Evolutionary conservation across 2,329 filamentous ascomycete genomes (phyloP).

Genomic region (Huntiella omanensis): DNA sequence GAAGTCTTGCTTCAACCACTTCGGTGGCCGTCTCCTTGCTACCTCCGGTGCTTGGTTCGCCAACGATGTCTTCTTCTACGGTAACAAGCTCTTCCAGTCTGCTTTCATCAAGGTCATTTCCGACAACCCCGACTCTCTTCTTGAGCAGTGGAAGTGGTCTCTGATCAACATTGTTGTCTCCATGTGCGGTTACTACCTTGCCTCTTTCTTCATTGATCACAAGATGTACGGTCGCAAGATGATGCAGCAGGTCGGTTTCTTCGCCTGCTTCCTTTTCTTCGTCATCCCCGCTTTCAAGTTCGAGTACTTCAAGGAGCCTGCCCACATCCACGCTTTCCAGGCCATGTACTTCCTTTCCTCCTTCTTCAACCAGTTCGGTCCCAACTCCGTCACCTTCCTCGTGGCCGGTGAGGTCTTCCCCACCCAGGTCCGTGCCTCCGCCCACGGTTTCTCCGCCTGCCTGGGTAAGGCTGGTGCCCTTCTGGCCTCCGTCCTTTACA

Average conservation of each 20-base stretch:
- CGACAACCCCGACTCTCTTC: slow-evolving; percentile 48
- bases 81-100: slow-evolving; percentile 92
- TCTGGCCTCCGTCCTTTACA: slow-evolving; percentile 74
- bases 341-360: slow-evolving; percentile 96
- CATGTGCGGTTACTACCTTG: slow-evolving; percentile 74
- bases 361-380: slow-evolving; percentile 98
- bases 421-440: slow-evolving; percentile 77
- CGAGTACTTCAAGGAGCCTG: slow-evolving; percentile 55
- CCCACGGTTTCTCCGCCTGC: slow-evolving; percentile 88
- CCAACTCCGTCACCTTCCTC: slow-evolving; percentile 91
- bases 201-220: slow-evolving; percentile 80
- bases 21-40: slow-evolving; percentile 69
- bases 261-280: slow-evolving; percentile 87
- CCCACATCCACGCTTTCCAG: slow-evolving; percentile 74
- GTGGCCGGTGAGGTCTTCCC: slow-evolving; percentile 94
- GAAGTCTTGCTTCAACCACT: slow-evolving; percentile 58
- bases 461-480: slow-evolving; percentile 78
- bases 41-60: slow-evolving; percentile 84
- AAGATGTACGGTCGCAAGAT: slow-evolving; percentile 90
- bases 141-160: slow-evolving; percentile 84
- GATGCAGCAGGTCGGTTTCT: slow-evolving; percentile 91
- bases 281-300: slow-evolving; percentile 79
- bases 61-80: slow-evolving; percentile 98
- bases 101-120: slow-evolving; percentile 77
- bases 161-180: slow-evolving; percentile 78